Base-by-base conservation (phyloP, 2,329 filamentous ascomycete genomes). In the Cryphonectria nitschkei region DNA sequence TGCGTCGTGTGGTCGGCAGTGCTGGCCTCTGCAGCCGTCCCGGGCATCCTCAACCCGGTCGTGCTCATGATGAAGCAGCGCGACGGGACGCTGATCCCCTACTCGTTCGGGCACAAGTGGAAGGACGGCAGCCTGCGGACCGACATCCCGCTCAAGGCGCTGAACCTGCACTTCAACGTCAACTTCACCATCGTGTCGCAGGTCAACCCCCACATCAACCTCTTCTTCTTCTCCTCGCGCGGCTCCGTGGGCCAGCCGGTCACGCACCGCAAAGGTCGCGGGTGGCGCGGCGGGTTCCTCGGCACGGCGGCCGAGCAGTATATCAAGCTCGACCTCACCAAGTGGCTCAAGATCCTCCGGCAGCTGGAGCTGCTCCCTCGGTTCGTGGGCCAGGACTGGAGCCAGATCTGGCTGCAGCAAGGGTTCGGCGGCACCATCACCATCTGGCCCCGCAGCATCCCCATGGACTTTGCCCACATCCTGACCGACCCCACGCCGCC, bases 1-100 rank as follows among this genome's bases (percentile, higher is more conserved):
- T 99, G 96, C 78, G 96, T 99, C 56, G 97, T 99, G 73, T 99
- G 97, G 96, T 97, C 94, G 14, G 95, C 96, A 1, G 94, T 98
- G 3, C 83, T 99, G 46, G 96, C 96, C 0, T 98, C 95, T 7
- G 96, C 96, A 4, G 96, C 96, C 5, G 96, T 99, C 0, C 96
- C 96, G 0, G 96, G 96, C 1, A 98, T 99, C 70, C 84, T 98
- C 50, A 98, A 98, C 77, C 96, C 96, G 0, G 93, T 97, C 2
- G 95, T 99, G 1, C 89, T 99, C 9, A 93, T 93, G 84, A 95
- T 97, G 85, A 97, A 97, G 83, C 92, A 88, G 68, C 85, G 86
- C 26, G 88, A 94, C 72, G 95, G 94, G 1, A 90, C 85, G 2
- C 85, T 99, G 4, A 89, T 90, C 0, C 96, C 96, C 0, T 99